Conservation (phyloP, 495 filamentous ascomycete genomes). For the Friedmanniomyces simplex region DNA sequence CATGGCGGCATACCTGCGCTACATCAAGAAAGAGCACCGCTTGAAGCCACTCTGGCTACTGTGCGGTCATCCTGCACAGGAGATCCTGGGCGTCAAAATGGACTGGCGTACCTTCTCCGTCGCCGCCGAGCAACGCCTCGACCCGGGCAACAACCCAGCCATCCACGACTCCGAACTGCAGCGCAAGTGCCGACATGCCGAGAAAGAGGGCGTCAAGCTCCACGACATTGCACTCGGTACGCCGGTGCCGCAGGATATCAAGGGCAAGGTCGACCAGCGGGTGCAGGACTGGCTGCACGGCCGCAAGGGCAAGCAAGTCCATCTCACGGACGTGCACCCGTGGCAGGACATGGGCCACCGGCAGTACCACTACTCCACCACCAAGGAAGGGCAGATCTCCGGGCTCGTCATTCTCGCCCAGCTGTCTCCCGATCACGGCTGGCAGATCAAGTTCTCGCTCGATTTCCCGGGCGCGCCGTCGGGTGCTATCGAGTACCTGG, state of each 20-base stretch:
- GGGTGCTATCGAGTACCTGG: constrained; percentile 70
- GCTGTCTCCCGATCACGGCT: constrained; percentile 63
- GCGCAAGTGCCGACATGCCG: constrained; percentile 64
- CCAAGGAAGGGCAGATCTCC: constrained; percentile 54
- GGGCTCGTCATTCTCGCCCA: constrained; percentile 66
- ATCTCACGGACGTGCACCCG: constrained; percentile 71
- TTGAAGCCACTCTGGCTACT: constrained; percentile 77
- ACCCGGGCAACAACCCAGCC: constrained; percentile 47
- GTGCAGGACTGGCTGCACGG: constrained; percentile 67
- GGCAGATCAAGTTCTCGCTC: constrained; percentile 80
- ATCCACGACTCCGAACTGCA: constrained; percentile 49
- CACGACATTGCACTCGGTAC: constrained; percentile 52
- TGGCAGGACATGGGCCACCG: constrained; percentile 71
- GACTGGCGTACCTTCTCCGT: constrained; percentile 78
- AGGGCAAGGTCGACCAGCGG: constrained; percentile 54
- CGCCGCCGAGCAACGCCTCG: constrained; percentile 71
- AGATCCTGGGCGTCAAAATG: constrained; percentile 60
- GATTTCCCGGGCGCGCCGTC: constrained; percentile 72
- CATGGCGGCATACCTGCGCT: constrained; percentile 59
- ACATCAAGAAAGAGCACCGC: constrained; percentile 56
- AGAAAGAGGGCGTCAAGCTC: constrained; percentile 68
- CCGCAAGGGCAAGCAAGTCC: constrained; percentile 74
- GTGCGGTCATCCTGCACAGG: constrained; percentile 55
- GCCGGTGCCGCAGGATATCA: constrained; percentile 50
- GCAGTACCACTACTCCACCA: constrained; percentile 67